These are phyloP conservation scores for Xylaria cubensis DNA, from an alignment of 495 filamentous ascomycete genomes.

Conservation along the genomic window DNA sequence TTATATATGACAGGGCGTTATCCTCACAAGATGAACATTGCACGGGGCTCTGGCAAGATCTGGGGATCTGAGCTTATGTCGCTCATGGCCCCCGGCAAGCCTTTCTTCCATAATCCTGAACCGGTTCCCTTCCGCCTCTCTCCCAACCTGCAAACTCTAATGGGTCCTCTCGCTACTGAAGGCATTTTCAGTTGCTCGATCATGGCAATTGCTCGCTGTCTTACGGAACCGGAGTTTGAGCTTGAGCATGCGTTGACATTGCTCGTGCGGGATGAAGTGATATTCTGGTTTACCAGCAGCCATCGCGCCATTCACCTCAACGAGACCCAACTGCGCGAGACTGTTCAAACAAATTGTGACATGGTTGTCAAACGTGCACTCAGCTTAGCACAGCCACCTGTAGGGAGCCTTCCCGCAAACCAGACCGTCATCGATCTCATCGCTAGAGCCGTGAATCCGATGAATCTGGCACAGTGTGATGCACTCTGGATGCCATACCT, in stretches of 20 bases:
- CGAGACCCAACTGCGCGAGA: conserved; percentile 78
- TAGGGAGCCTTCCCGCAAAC: conserved; percentile 80
- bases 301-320: conserved; percentile 66
- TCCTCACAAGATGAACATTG: conserved; percentile 92
- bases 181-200: conserved; percentile 90
- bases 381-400: conserved; percentile 72
- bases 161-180: conserved; percentile 94
- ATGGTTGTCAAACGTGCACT: conserved; percentile 88
- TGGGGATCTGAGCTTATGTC: conserved; percentile 96
- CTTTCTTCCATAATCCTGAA: conserved; percentile 93
- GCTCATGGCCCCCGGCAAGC: conserved; percentile 76
- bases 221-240: conserved; percentile 90
- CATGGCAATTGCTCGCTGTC: conserved; percentile 93
- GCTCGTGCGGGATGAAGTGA: conserved; percentile 97
- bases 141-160: conserved; percentile 91
- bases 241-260: conserved; percentile 90
- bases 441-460: conserved; percentile 82
- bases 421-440: conserved; percentile 96
- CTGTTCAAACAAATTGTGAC: conserved; percentile 87
- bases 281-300: conserved; percentile 90
- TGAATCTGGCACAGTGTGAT: conserved; percentile 82
- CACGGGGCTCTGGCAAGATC: conserved; percentile 86
- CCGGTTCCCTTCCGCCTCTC: conserved; percentile 96
- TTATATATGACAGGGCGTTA: conserved; percentile 95
- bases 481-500: conserved; percentile 98